Evolutionary conservation across 257 asterid genomes (phyloP), one percentile per base, ranked within the genome.

Genomic region (Scutellaria baicalensis): DNA sequence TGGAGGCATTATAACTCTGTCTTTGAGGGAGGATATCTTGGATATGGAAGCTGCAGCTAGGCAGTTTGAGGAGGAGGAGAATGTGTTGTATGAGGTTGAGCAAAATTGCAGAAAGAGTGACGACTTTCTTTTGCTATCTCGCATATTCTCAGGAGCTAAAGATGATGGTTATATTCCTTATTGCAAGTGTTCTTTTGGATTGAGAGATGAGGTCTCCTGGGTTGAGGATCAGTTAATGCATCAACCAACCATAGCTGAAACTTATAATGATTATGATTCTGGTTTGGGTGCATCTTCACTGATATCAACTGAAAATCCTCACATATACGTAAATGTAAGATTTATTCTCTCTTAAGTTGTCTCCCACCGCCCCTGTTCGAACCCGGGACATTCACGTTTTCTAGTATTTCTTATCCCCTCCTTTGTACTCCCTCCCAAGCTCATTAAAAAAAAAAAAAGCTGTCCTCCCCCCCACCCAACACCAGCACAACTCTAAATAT

Each of bases 1-100:
- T 72, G 87, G 81, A 68, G 81, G 79, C 75, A 72, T 64, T 62
- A 45, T 66, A 65, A 74, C 83, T 5, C 85, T 91, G 44, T 83
- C 77, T 70, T 75, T 91, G 35, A 82, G 99, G 81, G 93, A 89
- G 47, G 86, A 89, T 83, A 86, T 93, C 42, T 71, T 79, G 71
- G 80, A 81, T 65, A 60, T 87, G 89, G 99, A 93, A 81, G 84
- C 84, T 60, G 95, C 81, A 36, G 96, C 99, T 0, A 83, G 60
- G 77, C 84, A 79, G 74, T 93, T 93, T 81, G 99, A 93, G 84
- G 83, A 74, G 78, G 96, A 87, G 72, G 77, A 78, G 71, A 72
- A 74, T 64, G 77, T 85, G 68, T 43, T 58, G 43, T 64, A 68
- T 14, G 91, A 82, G 77, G 86, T 87, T 79, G 88, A 91, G 76